Conservation (phyloP, 805 yeast genomes). For the Lachancea sp. region DNA sequence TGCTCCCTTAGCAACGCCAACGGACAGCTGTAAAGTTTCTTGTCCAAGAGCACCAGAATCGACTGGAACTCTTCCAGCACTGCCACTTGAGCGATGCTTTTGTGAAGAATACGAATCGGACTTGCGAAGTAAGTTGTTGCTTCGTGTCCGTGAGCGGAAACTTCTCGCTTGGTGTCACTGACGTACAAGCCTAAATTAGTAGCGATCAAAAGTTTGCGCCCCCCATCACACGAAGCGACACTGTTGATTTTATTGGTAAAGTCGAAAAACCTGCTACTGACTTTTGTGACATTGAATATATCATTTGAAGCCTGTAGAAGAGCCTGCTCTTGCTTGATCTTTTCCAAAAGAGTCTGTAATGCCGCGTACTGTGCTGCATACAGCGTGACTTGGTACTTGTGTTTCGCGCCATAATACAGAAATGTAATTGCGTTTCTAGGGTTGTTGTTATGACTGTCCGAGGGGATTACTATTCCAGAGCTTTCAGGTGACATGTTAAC, state of each 20-base stretch:
- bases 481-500: conserved; percentile 30
- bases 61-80: conserved; percentile 88
- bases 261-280: conserved; percentile 71
- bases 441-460: conserved; percentile 20
- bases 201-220: conserved; percentile 82
- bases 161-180: conserved; percentile 51
- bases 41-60: conserved; percentile 74
- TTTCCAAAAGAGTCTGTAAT: conserved; percentile 74
- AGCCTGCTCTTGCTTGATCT: conserved; percentile 72
- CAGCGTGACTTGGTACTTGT: conserved; percentile 37
- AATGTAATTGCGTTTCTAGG: conserved; percentile 32
- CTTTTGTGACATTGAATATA: conserved; percentile 69
- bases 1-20: conserved; percentile 50
- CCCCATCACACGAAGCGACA: conserved; percentile 91
- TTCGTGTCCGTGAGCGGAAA: conserved; percentile 46
- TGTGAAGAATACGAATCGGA: conserved; percentile 70
- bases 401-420: conserved; percentile 33
- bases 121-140: conserved; percentile 50
- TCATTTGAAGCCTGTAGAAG: conserved; percentile 66
- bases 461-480: conserved; percentile 25
- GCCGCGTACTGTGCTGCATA: conserved; percentile 43
- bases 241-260: conserved; percentile 75
- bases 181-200: conserved; percentile 88
- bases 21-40: conserved; percentile 70
- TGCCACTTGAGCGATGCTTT: conserved; percentile 78